A percentile compares a stretch with the other conserved stretches of the same genome.
phyloP scores from a whole-genome alignment of 2,329 filamentous ascomycete species.

The Penicillium fuscoglaucum region DNA sequence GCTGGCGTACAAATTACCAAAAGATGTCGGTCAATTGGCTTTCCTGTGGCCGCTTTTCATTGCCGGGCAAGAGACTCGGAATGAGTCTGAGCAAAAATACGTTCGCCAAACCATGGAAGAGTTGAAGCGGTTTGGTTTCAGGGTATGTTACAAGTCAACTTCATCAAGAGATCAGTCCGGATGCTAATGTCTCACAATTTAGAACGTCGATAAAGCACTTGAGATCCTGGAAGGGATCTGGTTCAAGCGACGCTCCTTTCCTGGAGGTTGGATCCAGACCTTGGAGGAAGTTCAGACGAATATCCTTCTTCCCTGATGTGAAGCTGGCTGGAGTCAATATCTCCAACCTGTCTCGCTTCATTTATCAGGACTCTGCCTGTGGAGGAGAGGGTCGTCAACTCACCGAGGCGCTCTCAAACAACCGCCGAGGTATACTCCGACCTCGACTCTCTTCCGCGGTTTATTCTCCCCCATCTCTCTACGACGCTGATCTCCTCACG shows the following conservation, averaged over 20 bases:
- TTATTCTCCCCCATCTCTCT: not conserved
- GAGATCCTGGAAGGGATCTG: conserved; percentile 33
- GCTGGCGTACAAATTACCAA: conserved; percentile 33
- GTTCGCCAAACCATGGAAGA: conserved; percentile 34
- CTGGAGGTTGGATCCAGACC: conserved; percentile 34
- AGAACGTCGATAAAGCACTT: conserved; percentile 35
- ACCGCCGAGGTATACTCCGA: not conserved
- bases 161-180: not conserved
- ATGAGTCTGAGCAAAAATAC: conserved; percentile 31
- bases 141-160: conserved; percentile 16
- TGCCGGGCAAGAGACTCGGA: conserved; percentile 35
- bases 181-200: not conserved
- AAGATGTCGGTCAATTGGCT: conserved; percentile 37
- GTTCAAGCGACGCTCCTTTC: conserved; percentile 37
- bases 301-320: conserved; percentile 32
- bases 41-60: conserved; percentile 38
- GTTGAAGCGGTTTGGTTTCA: conserved; percentile 32
- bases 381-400: too few species aligned
- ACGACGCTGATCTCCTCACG: not conserved
- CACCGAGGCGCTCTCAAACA: too few species aligned
- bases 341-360: not conserved
- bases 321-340: not conserved
- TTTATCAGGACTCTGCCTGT: too few species aligned
- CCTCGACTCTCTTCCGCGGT: not conserved
- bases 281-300: conserved; percentile 37